Percentiles rank a stretch among this genome's conserved stretches.
Conservation (phyloP, 345 rosid species). For the Murraya koenigii region DNA sequence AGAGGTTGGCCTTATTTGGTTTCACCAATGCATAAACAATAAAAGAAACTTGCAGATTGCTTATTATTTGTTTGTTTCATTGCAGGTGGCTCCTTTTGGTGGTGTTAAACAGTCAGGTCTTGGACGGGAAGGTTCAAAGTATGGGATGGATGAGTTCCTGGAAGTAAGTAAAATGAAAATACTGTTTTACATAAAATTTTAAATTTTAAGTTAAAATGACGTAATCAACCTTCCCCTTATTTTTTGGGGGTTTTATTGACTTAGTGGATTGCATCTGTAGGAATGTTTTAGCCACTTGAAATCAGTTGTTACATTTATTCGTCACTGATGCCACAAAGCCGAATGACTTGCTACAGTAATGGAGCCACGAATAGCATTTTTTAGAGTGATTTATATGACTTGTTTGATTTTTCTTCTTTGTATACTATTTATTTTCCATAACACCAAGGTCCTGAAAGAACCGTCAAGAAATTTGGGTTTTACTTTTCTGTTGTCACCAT, state of each 20-base stretch:
- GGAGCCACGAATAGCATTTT: not conserved
- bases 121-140: slow-evolving; percentile 98
- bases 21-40: not conserved
- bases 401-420: not conserved
- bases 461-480: not conserved
- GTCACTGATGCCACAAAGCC: not conserved
- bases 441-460: not conserved
- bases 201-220: not conserved
- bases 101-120: slow-evolving; percentile 95
- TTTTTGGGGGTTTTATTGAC: not conserved
- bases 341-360: not conserved
- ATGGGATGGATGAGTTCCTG: slow-evolving; percentile 90
- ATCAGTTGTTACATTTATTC: not conserved
- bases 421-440: not conserved
- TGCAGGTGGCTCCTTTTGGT: slow-evolving; percentile 97
- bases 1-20: slow-evolving; percentile 49
- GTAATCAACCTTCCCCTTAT: not conserved
- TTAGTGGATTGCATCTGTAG: not conserved
- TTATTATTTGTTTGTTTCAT: slow-evolving; percentile 9
- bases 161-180: slow-evolving; percentile 49
- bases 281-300: not conserved
- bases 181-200: not conserved
- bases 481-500: not conserved
- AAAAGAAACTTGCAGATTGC: slow-evolving; percentile 1
- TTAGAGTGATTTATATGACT: not conserved